Conservation (phyloP, 2,329 filamentous ascomycete genomes). For the Fusarium sp. region DNA sequence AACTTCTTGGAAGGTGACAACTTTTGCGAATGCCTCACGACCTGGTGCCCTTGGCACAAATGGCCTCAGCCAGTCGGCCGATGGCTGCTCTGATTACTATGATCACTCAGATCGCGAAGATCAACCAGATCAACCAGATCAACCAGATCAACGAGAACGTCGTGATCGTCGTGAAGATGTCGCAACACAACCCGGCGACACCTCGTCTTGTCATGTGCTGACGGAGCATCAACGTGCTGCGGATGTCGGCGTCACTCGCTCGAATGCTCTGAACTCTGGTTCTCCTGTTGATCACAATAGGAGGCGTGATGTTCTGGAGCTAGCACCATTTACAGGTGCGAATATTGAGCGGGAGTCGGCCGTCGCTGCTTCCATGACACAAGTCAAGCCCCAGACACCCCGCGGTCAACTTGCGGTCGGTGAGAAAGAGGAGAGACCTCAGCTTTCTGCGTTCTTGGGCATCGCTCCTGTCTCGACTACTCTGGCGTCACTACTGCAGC, state of each 20-base stretch:
- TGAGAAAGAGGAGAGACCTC: slow-evolving; percentile 13
- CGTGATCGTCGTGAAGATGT: background rate
- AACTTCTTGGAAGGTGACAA: slow-evolving; percentile 33
- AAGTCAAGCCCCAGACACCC: background rate
- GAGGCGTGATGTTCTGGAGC: slow-evolving; percentile 5
- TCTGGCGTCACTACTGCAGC: slow-evolving; percentile 4
- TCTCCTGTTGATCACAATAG: slow-evolving; percentile 2
- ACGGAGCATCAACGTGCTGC: background rate
- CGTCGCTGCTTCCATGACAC: background rate
- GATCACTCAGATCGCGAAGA: background rate
- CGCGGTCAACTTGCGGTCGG: slow-evolving; percentile 1
- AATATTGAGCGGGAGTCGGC: background rate
- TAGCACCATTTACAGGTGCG: background rate
- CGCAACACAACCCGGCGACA: background rate
- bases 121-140: background rate
- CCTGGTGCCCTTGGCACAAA: background rate
- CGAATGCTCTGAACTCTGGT: slow-evolving; percentile 5
- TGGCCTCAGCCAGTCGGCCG: background rate
- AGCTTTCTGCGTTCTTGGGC: background rate
- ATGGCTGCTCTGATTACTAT: slow-evolving; percentile 3
- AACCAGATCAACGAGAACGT: background rate
- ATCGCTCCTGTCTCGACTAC: slow-evolving; percentile 7
- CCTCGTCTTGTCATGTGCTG: background rate
- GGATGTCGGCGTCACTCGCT: background rate
- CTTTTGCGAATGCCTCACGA: slow-evolving; percentile 3